Percentiles rank a stretch among this genome's conserved stretches.
These are phyloP conservation scores for Vicia sativa DNA, from an alignment of 306 rosid species.

Conservation along the genomic window DNA sequence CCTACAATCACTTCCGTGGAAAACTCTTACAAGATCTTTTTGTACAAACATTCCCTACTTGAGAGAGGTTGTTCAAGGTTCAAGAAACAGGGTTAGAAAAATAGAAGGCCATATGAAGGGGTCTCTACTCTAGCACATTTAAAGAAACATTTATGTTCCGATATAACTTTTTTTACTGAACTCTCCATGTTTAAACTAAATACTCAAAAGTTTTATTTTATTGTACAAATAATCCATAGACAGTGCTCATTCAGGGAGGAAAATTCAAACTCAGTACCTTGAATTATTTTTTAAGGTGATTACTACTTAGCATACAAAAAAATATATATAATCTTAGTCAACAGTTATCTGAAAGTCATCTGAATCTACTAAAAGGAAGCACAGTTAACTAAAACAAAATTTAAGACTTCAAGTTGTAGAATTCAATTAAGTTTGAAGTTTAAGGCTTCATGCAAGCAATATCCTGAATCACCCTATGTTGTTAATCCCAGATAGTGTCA, in stretches of 20 bases:
- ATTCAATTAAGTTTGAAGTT: constrained; percentile 8
- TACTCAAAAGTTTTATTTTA: neutral
- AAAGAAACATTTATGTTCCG: constrained; percentile 28
- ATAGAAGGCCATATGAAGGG: neutral
- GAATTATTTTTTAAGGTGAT: neutral
- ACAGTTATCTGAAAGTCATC: constrained; percentile 17
- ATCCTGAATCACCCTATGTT: too few relatives aligned
- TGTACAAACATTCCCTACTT: constrained; percentile 17
- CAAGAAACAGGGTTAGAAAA: constrained; percentile 4
- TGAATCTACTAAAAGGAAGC: neutral
- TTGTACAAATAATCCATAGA: constrained; percentile 16
- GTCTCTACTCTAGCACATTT: neutral
- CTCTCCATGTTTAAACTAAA: neutral
- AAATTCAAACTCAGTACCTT: neutral
- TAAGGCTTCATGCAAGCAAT: neutral
- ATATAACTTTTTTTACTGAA: neutral
- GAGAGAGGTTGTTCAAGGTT: constrained; percentile 19
- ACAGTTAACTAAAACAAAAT: constrained; percentile 21
- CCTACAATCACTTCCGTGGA: constrained; percentile 8
- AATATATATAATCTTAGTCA: constrained; percentile 1
- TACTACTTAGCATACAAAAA: too few relatives aligned
- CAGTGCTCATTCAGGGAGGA: constrained; percentile 2
- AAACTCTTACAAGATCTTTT: neutral
- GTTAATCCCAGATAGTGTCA: too few relatives aligned
- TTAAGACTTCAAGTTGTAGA: constrained; percentile 7